phyloP scores from a whole-genome alignment of 208 protist genomes.

The Leishmania gerbilli region DNA sequence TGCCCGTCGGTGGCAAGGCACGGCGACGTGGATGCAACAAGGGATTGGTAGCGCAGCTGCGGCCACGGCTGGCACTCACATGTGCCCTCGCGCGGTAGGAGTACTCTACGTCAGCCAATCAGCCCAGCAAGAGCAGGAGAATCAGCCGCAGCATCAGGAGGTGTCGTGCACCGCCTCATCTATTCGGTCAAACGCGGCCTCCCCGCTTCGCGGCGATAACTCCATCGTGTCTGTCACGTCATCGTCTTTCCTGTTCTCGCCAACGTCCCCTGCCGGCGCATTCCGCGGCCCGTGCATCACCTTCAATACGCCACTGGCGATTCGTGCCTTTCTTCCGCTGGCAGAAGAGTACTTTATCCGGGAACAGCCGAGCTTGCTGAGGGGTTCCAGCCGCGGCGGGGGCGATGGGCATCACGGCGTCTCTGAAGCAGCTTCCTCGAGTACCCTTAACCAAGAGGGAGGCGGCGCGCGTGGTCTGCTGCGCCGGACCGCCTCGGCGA shows the following conservation, averaged over 20 bases:
- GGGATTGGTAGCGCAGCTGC: constrained; percentile 20
- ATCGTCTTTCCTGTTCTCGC: not conserved
- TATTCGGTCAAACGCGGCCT: not conserved
- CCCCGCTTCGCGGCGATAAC: constrained; percentile 2
- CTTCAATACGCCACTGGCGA: constrained; percentile 71
- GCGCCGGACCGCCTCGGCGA: not conserved
- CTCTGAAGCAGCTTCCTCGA: not conserved
- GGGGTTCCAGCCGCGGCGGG: not conserved
- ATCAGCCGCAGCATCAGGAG: not conserved
- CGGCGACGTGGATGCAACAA: constrained; percentile 44
- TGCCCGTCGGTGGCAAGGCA: constrained; percentile 41
- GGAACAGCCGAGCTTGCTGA: not conserved
- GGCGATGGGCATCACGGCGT: not conserved
- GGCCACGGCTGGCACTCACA: constrained; percentile 19
- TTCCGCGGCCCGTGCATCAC: constrained; percentile 20
- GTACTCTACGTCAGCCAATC: constrained; percentile 32
- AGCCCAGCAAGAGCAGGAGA: constrained; percentile 15
- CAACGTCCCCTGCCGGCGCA: not conserved
- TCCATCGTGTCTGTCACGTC: not conserved
- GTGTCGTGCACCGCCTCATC: not conserved
- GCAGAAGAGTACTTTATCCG: constrained; percentile 40
- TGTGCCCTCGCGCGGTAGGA: constrained; percentile 32
- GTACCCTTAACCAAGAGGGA: not conserved
- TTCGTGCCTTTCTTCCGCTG: constrained; percentile 72
- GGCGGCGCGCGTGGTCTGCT: not conserved